These are phyloP conservation scores for Taphrina communis DNA, from an alignment of 1,139 yeast genomes.

Conservation along the genomic window DNA sequence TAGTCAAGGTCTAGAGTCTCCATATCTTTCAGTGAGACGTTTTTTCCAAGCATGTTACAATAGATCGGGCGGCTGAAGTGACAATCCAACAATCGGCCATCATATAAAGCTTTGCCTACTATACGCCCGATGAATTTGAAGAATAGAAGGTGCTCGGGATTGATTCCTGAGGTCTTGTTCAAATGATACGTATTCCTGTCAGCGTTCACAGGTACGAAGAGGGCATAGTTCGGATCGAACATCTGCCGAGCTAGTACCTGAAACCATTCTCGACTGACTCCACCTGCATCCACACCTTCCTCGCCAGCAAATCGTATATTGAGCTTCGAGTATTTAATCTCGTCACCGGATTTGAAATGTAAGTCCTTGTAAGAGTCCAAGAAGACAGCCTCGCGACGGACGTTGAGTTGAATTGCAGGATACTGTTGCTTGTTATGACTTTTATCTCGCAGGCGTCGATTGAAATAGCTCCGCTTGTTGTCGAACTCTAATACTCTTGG, in stretches of 20 bases:
- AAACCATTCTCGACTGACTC: constrained; percentile 96
- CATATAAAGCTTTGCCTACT: constrained; percentile 92
- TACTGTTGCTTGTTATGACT: constrained; percentile 49
- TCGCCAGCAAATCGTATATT: constrained; percentile 89
- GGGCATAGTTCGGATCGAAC: constrained; percentile 95
- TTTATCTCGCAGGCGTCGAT: constrained; percentile 66
- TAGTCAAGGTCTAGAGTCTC: constrained; percentile 92
- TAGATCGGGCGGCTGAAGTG: constrained; percentile 96
- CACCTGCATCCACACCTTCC: constrained; percentile 98
- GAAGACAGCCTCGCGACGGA: constrained; percentile 89
- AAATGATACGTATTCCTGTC: constrained; percentile 97
- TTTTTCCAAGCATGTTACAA: constrained; percentile 78
- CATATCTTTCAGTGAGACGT: constrained; percentile 89
- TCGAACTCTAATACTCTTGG: constrained; percentile 93
- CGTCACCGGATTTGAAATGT: constrained; percentile 79
- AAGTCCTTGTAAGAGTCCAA: constrained; percentile 85
- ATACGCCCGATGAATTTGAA: constrained; percentile 94
- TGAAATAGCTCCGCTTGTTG: constrained; percentile 86
- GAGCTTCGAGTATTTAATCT: constrained; percentile 73
- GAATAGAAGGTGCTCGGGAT: constrained; percentile 82
- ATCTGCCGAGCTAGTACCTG: constrained; percentile 92
- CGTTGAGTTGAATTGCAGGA: constrained; percentile 64
- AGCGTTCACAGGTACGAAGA: constrained; percentile 88
- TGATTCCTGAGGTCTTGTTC: constrained; percentile 87
- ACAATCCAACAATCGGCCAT: constrained; percentile 85